A percentile compares a stretch with the other conserved stretches of the same genome.
phyloP scores from a whole-genome alignment of 1,139 yeast genomes.

The Debaryomyces nepalensis region DNA sequence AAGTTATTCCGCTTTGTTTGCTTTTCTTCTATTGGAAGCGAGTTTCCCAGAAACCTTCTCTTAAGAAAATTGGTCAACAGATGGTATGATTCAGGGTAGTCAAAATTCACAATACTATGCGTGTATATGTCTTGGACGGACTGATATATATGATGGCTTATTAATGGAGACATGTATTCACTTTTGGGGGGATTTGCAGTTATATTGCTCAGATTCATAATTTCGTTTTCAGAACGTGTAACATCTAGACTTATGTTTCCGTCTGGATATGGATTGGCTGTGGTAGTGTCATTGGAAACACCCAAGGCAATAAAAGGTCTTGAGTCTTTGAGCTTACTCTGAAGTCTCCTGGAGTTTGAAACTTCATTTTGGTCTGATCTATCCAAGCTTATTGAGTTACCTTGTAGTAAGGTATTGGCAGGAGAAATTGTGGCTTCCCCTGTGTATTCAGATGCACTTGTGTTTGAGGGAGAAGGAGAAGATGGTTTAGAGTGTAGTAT shows the following conservation, averaged over 20 bases:
- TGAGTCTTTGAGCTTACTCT: constrained; percentile 28
- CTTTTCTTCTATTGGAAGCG: constrained; percentile 34
- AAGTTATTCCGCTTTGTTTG: constrained; percentile 48
- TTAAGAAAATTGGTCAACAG: constrained; percentile 61
- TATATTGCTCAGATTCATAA: constrained; percentile 6
- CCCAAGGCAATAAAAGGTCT: constrained; percentile 52
- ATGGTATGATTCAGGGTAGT: constrained; percentile 71
- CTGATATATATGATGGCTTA: constrained; percentile 62
- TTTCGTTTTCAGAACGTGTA: background rate
- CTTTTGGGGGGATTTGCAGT: constrained; percentile 10
- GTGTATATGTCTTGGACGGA: constrained; percentile 69
- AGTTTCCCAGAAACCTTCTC: constrained; percentile 52
- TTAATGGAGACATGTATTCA: constrained; percentile 57
- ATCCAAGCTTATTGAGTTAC: background rate
- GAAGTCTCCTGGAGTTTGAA: constrained; percentile 14
- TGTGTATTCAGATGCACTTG: constrained; percentile 32
- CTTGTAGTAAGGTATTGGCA: constrained; percentile 15
- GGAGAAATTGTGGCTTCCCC: constrained; percentile 22
- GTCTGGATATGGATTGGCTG: constrained; percentile 9
- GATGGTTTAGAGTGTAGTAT: constrained; percentile 54
- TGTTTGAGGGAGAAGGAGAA: constrained; percentile 49
- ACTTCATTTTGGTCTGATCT: constrained; percentile 10
- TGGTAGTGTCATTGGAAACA: constrained; percentile 23
- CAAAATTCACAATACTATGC: constrained; percentile 58
- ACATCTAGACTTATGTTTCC: background rate